Evolutionary conservation across 192 early-diverging fungal species (phyloP).

Genomic region (Gaertneriomyces semiglobifer): DNA sequence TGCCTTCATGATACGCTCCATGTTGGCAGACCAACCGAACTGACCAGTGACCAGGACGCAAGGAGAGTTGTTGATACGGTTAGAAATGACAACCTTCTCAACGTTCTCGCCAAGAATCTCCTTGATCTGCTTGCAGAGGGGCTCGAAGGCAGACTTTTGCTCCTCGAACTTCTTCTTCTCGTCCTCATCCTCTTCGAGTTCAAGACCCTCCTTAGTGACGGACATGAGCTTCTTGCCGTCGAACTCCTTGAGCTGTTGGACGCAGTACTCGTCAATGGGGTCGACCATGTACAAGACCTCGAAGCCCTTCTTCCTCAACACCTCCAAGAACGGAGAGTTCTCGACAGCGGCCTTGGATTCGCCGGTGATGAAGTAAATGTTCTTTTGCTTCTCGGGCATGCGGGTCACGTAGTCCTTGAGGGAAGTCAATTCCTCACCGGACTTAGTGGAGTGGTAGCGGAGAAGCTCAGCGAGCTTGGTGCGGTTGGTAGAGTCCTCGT

Average conservation of each 20-base stretch:
- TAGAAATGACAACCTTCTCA: conserved; percentile 89
- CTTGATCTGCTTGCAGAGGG: conserved; percentile 92
- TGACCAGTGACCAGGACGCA: conserved; percentile 98
- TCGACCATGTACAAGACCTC: conserved; percentile 99
- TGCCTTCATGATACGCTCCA: conserved; percentile 99
- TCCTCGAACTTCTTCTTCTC: conserved; percentile 95
- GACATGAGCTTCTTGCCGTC: conserved; percentile 99
- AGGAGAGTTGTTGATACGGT: conserved; percentile 95
- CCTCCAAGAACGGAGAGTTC: conserved; percentile 97
- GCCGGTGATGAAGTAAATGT: conserved; percentile 98
- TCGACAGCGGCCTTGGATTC: conserved; percentile 91
- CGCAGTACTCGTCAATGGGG: conserved; percentile 99
- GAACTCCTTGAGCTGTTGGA: conserved; percentile 98
- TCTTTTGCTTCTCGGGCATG: conserved; percentile 99
- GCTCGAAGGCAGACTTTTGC: conserved; percentile 87
- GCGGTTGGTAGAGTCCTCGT: conserved; percentile 98
- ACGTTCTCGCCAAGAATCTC: conserved; percentile 99
- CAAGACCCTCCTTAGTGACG: conserved; percentile 98
- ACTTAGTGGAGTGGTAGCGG: conserved; percentile 98
- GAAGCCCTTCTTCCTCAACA: conserved; percentile 98
- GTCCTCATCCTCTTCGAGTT: conserved; percentile 98
- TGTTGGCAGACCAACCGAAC: conserved; percentile 99
- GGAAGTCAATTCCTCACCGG: conserved; percentile 94
- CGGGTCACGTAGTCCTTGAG: conserved; percentile 99
- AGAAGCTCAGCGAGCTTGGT: conserved; percentile 95